Percentiles rank a stretch among this genome's conserved stretches.
Evolutionary conservation across 176 grass and related monocot species (phyloP).

Genomic region (Phoenix roebelenii): DNA sequence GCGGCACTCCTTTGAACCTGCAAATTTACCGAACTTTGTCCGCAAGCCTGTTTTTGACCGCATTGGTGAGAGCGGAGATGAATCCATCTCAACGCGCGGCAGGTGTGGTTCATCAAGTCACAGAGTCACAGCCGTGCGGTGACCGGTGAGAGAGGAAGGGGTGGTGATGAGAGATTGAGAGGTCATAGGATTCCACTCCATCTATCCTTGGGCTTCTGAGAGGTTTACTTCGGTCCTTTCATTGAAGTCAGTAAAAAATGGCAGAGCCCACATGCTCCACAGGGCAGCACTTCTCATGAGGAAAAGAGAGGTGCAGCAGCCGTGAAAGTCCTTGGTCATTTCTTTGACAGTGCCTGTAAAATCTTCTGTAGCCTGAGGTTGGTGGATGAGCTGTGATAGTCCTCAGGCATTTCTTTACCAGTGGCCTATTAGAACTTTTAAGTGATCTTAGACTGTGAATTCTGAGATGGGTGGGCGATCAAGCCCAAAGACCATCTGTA

Average conservation of each 20-base stretch:
- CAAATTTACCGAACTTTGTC: constrained; percentile 48
- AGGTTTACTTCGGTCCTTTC: too few relatives aligned
- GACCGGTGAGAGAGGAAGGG: too few relatives aligned
- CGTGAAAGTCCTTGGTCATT: constrained; percentile 23
- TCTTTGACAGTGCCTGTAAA: constrained; percentile 5
- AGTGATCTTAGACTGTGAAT: constrained; percentile 16
- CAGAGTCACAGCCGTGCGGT: too few relatives aligned
- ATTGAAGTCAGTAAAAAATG: too few relatives aligned
- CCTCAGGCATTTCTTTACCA: neutral
- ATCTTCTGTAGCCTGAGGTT: too few relatives aligned
- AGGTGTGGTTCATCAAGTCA: too few relatives aligned
- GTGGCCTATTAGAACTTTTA: constrained; percentile 21
- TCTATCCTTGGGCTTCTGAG: too few relatives aligned
- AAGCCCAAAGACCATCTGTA: constrained; percentile 8
- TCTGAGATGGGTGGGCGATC: too few relatives aligned
- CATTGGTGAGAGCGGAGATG: constrained; percentile 49
- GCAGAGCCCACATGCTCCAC: constrained; percentile 26
- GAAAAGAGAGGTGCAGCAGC: constrained; percentile 22
- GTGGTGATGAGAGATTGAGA: too few relatives aligned
- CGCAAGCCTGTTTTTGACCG: constrained; percentile 55
- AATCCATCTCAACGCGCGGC: too few relatives aligned
- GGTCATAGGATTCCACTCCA: too few relatives aligned
- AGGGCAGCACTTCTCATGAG: neutral
- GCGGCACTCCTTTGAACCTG: constrained; percentile 40
- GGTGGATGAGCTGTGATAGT: too few relatives aligned